Evolutionary conservation across 805 yeast species (phyloP).

Genomic region (Candida ovalis): DNA sequence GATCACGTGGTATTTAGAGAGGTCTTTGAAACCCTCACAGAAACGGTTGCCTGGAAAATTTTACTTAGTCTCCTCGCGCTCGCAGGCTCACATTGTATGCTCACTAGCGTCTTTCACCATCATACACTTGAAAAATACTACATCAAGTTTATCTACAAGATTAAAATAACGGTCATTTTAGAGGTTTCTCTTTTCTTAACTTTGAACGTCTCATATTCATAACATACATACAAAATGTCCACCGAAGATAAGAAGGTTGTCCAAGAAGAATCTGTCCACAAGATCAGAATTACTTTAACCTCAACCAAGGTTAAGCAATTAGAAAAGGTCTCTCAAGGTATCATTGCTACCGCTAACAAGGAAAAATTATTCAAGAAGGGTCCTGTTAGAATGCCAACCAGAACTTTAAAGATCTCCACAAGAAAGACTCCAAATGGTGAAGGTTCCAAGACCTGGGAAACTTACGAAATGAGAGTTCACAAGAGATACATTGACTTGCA

Average conservation of each 20-base stretch:
- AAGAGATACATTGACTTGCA: constrained; percentile 98
- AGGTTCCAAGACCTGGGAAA: constrained; percentile 99
- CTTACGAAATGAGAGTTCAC: constrained; percentile 99
- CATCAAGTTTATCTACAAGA: no score
- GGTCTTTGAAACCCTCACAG: not conserved
- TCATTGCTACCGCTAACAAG: constrained; percentile 81
- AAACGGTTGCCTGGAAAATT: not conserved
- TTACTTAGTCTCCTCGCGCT: not conserved
- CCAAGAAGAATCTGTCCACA: constrained; percentile 80
- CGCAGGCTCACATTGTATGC: no score
- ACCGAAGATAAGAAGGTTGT: constrained; percentile 83
- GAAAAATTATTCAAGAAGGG: constrained; percentile 90
- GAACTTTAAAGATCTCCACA: constrained; percentile 96
- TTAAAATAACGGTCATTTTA: not conserved
- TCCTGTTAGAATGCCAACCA: constrained; percentile 99
- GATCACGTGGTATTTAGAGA: not conserved
- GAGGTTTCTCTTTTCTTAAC: constrained; percentile 13
- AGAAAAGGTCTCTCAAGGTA: constrained; percentile 92
- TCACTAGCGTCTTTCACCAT: no score
- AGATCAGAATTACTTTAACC: constrained; percentile 98
- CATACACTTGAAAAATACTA: not conserved
- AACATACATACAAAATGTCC: constrained; percentile 51
- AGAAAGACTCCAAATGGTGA: constrained; percentile 99
- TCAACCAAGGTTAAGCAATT: constrained; percentile 98
- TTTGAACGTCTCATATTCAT: constrained; percentile 35